These are phyloP conservation scores for Saturnispora ahearnii DNA, from an alignment of 805 yeast species.

Conservation along the genomic window DNA sequence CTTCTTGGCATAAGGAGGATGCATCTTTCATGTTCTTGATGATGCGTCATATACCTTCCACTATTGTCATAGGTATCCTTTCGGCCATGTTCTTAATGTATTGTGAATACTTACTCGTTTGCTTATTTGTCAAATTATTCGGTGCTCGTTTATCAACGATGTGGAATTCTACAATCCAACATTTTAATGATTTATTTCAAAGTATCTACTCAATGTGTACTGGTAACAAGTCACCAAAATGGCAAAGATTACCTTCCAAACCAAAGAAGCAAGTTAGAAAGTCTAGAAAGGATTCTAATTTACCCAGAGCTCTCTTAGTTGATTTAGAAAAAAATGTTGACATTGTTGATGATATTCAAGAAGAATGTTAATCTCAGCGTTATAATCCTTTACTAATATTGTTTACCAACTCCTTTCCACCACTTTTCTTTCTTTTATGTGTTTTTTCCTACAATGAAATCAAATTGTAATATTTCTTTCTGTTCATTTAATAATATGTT, in stretches of 20 bases:
- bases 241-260: slow-evolving; percentile 5
- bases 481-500: too few relatives aligned
- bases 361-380: background rate
- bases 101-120: slow-evolving; percentile 38
- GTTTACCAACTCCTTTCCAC: background rate
- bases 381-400: background rate
- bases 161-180: background rate
- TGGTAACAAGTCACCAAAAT: background rate
- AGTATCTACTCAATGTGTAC: background rate
- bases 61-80: slow-evolving; percentile 62
- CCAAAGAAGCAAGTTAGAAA: slow-evolving; percentile 11
- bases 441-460: background rate
- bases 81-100: slow-evolving; percentile 41
- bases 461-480: background rate
- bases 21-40: slow-evolving; percentile 68
- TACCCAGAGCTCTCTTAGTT: slow-evolving; percentile 34
- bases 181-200: background rate
- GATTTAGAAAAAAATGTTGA: slow-evolving; percentile 27
- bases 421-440: background rate
- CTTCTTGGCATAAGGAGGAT: slow-evolving; percentile 89
- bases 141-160: slow-evolving; percentile 7
- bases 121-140: slow-evolving; percentile 5
- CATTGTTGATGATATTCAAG: slow-evolving; percentile 8
- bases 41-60: slow-evolving; percentile 64
- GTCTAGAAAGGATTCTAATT: slow-evolving; percentile 47